These are phyloP conservation scores for Fonsecaea multimorphosa DNA, from an alignment of 2,329 filamentous ascomycete genomes.

Conservation along the genomic window DNA sequence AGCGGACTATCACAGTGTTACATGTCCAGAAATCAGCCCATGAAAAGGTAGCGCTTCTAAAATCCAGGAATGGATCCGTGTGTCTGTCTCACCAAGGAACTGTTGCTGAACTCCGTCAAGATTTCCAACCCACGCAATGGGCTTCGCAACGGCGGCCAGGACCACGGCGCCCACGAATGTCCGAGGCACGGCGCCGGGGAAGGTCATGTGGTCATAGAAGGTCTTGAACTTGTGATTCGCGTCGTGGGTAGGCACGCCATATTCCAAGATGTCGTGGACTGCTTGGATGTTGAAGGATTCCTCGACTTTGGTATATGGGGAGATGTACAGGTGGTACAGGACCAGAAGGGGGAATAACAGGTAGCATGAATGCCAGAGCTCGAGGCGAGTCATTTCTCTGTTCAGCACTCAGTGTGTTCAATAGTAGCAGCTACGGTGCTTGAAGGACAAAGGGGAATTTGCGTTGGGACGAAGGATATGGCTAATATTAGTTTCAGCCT, in stretches of 20 bases:
- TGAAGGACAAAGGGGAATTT: neutral
- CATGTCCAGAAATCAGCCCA: neutral
- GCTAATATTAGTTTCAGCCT: neutral
- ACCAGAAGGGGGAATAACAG: conserved; percentile 62
- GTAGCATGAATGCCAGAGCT: conserved; percentile 56
- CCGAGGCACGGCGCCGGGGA: conserved; percentile 88
- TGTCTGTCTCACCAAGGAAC: conserved; percentile 55
- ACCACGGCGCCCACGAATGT: conserved; percentile 84
- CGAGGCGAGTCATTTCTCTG: conserved; percentile 31
- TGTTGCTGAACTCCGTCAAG: conserved; percentile 61
- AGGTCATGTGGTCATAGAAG: conserved; percentile 86
- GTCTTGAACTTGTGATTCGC: conserved; percentile 60
- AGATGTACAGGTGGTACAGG: conserved; percentile 71
- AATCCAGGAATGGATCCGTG: neutral
- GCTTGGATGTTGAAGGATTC: conserved; percentile 98
- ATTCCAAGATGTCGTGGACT: conserved; percentile 82
- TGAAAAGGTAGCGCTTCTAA: conserved; percentile 4
- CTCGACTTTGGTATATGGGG: conserved; percentile 96
- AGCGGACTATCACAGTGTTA: conserved; percentile 66
- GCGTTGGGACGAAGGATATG: neutral
- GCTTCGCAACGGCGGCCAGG: conserved; percentile 74
- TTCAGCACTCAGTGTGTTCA: neutral
- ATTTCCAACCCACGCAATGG: conserved; percentile 62
- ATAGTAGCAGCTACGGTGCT: neutral
- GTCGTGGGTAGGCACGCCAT: conserved; percentile 70